A percentile compares a stretch with the other conserved stretches of the same genome.
Evolutionary conservation across 345 rosid species (phyloP).

Genomic region (Carallia brachiata): DNA sequence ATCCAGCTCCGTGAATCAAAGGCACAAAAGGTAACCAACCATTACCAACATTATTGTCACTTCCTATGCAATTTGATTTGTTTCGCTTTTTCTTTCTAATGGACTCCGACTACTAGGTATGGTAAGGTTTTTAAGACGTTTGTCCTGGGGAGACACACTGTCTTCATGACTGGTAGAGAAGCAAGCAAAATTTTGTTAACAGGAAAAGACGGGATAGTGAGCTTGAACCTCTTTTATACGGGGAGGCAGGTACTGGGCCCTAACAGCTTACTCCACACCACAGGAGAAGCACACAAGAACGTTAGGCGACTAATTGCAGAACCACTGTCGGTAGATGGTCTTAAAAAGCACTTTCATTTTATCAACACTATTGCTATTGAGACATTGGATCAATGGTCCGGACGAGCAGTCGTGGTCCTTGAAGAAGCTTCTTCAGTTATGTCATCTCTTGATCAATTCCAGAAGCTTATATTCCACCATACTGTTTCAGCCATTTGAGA

Average conservation of each 20-base stretch:
- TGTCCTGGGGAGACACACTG: slow-evolving; percentile 52
- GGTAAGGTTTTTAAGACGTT: slow-evolving; percentile 63
- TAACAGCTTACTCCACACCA: slow-evolving; percentile 59
- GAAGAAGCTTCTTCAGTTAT: slow-evolving; percentile 71
- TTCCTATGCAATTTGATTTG: not conserved
- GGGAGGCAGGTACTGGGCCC: slow-evolving; percentile 63
- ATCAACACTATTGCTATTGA: slow-evolving; percentile 48
- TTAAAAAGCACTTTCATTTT: slow-evolving; percentile 55
- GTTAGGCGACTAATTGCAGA: slow-evolving; percentile 53
- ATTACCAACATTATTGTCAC: not conserved
- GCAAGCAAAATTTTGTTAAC: slow-evolving; percentile 61
- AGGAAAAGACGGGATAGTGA: slow-evolving; percentile 72
- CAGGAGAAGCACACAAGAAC: slow-evolving; percentile 58
- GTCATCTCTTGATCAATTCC: slow-evolving; percentile 9
- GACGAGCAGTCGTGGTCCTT: slow-evolving; percentile 40
- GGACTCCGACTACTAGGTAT: slow-evolving; percentile 31
- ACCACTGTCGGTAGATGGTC: slow-evolving; percentile 59
- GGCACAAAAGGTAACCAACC: slow-evolving; percentile 48
- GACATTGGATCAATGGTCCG: slow-evolving; percentile 53
- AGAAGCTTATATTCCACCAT: not conserved
- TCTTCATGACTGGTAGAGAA: slow-evolving; percentile 68
- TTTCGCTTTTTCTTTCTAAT: not conserved
- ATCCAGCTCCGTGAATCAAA: slow-evolving; percentile 49
- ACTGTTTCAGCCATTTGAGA: not conserved
- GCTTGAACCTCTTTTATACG: slow-evolving; percentile 64